Base-by-base conservation (phyloP, 805 yeast genomes). In the Suhomyces xylopsoci region DNA sequence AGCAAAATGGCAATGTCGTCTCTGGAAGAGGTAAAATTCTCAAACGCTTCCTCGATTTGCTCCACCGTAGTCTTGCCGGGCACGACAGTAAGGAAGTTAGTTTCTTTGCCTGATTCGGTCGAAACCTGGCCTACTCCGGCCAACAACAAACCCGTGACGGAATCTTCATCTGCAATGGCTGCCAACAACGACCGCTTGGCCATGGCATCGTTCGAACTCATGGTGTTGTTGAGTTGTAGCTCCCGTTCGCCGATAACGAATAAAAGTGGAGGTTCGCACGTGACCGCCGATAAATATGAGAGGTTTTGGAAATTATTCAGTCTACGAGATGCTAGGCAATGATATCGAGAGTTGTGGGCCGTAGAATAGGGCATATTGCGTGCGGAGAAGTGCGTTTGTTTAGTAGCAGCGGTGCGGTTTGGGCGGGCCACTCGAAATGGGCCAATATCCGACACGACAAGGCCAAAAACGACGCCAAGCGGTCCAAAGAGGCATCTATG, bases 111-210 rank as follows among this genome's bases (percentile, higher is more conserved):
- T 24, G 78, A 71, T 55, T 81, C 85, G 55, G 72, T 73, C 26
- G 81, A 79, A 19, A 91, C 85, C 65, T 93, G 96, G 24, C 99
- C 99, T 53, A 90, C 84, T 26, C 99, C 99, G 1, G 99, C 99
- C 53, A 94, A 80, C 34, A 94, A 78, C 79, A 94, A 82, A 3
- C 99, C 99, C 1, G 99, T 94, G 55, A 94, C 92, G 20, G 98
- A 88, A 66, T 94, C 98, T 74, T 94, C 99, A 65, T 94, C 99
- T 15, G 97, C 99, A 64, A 94, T 90, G 40, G 92, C 96, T 10
- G 97, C 98, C 53, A 94, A 77, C 60, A 92, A 79, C 40, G 87
- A 81, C 64, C 99, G 85, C 66, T 91, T 88, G 55, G 81, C 69
- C 74, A 78, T 80, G 42, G 77, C 69, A 52, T 73, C 78, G 53